Evolutionary conservation across 305 asterid genomes (phyloP).

Genomic region (Solanum hybrid): DNA sequence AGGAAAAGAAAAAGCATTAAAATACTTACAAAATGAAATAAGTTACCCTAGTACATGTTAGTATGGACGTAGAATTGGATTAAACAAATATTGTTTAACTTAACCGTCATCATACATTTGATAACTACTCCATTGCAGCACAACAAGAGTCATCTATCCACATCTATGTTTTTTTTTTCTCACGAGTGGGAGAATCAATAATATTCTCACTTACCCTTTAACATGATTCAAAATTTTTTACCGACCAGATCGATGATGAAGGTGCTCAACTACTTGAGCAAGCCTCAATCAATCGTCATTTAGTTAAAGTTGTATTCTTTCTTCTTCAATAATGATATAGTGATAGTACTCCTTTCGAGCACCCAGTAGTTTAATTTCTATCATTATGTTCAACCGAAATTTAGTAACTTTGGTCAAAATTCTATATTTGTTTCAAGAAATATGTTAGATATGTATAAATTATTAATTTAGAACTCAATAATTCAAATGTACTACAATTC

Average conservation of each 20-base stretch:
- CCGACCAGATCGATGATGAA: neutral
- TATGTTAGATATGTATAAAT: neutral
- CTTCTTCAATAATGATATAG: neutral
- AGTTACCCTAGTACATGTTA: neutral
- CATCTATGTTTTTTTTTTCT: neutral
- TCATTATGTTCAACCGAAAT: neutral
- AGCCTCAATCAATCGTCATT: neutral
- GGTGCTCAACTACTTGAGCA: neutral
- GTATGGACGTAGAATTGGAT: neutral
- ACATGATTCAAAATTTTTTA: neutral
- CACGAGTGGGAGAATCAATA: too few species aligned
- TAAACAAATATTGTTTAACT: neutral
- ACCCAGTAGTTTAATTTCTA: neutral
- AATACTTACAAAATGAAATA: neutral
- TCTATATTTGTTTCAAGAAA: neutral
- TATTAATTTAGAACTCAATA: neutral
- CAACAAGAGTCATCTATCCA: neutral
- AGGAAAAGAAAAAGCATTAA: neutral
- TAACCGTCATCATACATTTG: neutral
- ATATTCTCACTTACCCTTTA: too few species aligned
- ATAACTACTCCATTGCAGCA: neutral
- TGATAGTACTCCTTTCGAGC: neutral
- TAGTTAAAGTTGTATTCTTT: neutral
- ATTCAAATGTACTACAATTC: neutral
- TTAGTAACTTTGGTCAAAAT: neutral